These are phyloP conservation scores for Rhodotorula graminis DNA, from an alignment of 768 basidiomycete species.

Conservation along the genomic window DNA sequence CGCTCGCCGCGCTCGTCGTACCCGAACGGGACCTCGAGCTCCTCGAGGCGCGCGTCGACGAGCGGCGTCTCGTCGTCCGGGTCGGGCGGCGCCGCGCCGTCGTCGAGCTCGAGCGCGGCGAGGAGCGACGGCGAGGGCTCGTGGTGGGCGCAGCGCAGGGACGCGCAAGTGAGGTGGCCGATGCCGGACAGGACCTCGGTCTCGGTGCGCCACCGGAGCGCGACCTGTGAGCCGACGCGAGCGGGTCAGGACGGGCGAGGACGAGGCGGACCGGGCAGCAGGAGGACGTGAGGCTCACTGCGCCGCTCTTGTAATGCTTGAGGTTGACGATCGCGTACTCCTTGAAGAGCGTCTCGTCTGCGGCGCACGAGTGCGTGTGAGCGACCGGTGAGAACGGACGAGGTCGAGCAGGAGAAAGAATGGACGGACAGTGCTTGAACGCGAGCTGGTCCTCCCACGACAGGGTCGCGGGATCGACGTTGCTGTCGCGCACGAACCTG, in stretches of 20 bases:
- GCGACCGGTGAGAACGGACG: not conserved
- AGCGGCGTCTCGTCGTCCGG: slow-evolving; percentile 12
- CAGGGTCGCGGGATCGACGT: slow-evolving; percentile 44
- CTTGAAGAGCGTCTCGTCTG: not conserved
- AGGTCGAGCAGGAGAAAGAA: slow-evolving; percentile 48
- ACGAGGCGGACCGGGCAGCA: not conserved
- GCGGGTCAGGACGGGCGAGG: slow-evolving; percentile 49
- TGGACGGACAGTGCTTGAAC: slow-evolving; percentile 80
- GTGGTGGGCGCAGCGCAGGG: slow-evolving; percentile 74
- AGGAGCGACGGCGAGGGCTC: slow-evolving; percentile 43
- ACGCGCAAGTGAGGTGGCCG: slow-evolving; percentile 83
- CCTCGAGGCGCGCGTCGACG: slow-evolving; percentile 51
- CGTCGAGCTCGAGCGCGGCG: not conserved
- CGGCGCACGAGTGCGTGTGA: not conserved
- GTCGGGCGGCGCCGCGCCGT: not conserved
- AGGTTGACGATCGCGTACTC: slow-evolving; percentile 89
- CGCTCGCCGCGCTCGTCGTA: slow-evolving; percentile 72
- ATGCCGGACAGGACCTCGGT: slow-evolving; percentile 77
- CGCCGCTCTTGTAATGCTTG: slow-evolving; percentile 91
- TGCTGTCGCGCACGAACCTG: slow-evolving; percentile 64
- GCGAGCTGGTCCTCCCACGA: slow-evolving; percentile 84
- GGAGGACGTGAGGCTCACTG: slow-evolving; percentile 54
- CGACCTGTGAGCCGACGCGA: slow-evolving; percentile 55
- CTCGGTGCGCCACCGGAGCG: slow-evolving; percentile 90
- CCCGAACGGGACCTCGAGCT: slow-evolving; percentile 82